phyloP scores from a whole-genome alignment of 371 early-diverging fungal genomes.

The Massospora cicadina region DNA sequence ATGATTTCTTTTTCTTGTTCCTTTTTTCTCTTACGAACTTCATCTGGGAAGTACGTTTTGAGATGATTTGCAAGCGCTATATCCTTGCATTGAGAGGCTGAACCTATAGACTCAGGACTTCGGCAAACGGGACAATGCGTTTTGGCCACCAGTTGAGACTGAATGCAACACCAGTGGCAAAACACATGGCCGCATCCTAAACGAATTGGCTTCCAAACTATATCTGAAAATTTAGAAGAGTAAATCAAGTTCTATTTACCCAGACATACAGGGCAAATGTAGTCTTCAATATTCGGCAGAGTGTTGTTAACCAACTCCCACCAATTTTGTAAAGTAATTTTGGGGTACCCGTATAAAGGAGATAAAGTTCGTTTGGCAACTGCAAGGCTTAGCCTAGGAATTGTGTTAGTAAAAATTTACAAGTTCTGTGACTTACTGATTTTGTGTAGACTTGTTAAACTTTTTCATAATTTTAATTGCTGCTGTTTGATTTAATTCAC shows the following conservation, averaged over 20 bases:
- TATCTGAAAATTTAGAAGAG: constrained; percentile 12
- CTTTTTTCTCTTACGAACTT: constrained; percentile 43
- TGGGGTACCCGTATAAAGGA: constrained; percentile 18
- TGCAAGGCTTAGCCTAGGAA: constrained; percentile 12
- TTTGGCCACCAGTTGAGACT: constrained; percentile 37
- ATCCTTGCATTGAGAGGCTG: constrained; percentile 31
- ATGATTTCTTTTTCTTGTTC: constrained; percentile 38
- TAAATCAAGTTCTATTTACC: constrained; percentile 18
- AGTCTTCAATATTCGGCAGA: constrained; percentile 61
- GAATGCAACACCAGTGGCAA: constrained; percentile 54
- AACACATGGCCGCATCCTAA: constrained; percentile 49
- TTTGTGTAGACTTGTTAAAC: constrained; percentile 61
- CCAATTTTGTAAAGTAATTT: constrained; percentile 19
- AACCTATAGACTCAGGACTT: constrained; percentile 27
- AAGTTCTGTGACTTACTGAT: constrained; percentile 24
- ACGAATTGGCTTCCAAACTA: constrained; percentile 57
- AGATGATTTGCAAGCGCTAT: constrained; percentile 37
- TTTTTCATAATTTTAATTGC: constrained; percentile 68
- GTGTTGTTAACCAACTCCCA: constrained; percentile 24
- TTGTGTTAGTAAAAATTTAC: not conserved
- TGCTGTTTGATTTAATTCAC: constrained; percentile 53
- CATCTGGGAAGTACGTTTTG: constrained; percentile 48
- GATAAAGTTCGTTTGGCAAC: constrained; percentile 29
- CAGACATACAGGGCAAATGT: constrained; percentile 35
- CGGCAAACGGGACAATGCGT: constrained; percentile 58